phyloP scores from a whole-genome alignment of 768 basidiomycete genomes.

The Tricholoma saponaceum region DNA sequence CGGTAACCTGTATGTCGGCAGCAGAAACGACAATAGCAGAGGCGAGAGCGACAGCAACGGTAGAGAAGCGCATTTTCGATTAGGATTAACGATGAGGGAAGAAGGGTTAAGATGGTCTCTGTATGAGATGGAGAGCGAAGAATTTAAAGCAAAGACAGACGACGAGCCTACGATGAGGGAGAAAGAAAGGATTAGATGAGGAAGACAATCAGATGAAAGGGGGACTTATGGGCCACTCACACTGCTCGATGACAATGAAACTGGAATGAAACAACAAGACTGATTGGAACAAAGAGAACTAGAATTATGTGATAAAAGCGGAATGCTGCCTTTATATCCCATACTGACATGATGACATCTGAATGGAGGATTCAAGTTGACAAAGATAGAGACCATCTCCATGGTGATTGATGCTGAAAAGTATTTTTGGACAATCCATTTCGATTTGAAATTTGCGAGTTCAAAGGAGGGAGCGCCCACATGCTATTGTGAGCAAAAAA shows the following conservation, averaged over 20 bases:
- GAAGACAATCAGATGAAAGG: background rate
- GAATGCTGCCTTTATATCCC: background rate
- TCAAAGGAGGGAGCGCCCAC: too few relatives aligned
- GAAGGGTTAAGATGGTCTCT: constrained; percentile 1
- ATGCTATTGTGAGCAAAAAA: too few relatives aligned
- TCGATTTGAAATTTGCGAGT: too few relatives aligned
- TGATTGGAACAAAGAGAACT: constrained; percentile 21
- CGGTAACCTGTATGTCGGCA: constrained; percentile 31
- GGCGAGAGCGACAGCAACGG: constrained; percentile 38
- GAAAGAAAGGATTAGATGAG: constrained; percentile 2
- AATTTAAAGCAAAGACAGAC: constrained; percentile 12
- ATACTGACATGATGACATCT: background rate
- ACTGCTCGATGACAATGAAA: constrained; percentile 47
- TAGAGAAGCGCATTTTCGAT: constrained; percentile 49
- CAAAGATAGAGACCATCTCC: too few relatives aligned
- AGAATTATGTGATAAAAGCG: background rate
- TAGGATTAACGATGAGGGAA: constrained; percentile 19
- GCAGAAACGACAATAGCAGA: constrained; percentile 37
- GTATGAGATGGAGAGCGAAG: constrained; percentile 10
- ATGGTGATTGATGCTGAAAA: too few relatives aligned
- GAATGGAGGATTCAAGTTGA: too few relatives aligned
- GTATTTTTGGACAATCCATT: too few relatives aligned
- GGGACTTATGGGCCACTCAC: constrained; percentile 22
- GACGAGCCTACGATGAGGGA: constrained; percentile 29
- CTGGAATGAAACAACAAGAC: constrained; percentile 30